Conservation (phyloP, 2,329 filamentous ascomycete genomes). For the Cladosporium austrohemisphaericum region DNA sequence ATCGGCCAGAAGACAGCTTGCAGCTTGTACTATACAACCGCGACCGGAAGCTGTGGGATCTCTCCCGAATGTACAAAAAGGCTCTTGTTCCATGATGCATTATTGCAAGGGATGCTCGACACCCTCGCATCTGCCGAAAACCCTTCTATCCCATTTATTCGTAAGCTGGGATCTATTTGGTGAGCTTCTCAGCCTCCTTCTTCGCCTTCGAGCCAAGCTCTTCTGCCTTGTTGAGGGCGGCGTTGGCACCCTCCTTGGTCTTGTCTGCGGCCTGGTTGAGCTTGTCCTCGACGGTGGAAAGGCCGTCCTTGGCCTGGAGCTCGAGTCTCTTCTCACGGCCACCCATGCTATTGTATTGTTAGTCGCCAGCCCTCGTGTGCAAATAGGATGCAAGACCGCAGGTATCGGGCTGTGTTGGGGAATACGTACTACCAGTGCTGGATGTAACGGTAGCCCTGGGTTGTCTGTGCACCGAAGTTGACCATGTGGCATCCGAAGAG, state of each 20-base stretch:
- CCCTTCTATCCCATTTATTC: not conserved
- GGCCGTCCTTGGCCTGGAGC: constrained; percentile 38
- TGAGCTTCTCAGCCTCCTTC: constrained; percentile 24
- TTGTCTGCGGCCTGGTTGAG: constrained; percentile 29
- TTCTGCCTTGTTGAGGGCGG: constrained; percentile 22
- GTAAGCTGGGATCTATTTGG: constrained; percentile 15
- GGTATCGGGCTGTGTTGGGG: constrained; percentile 1
- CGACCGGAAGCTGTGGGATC: not conserved
- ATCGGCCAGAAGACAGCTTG: not conserved
- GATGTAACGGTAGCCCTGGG: constrained; percentile 60
- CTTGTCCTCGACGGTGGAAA: constrained; percentile 25
- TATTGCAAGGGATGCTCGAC: not conserved
- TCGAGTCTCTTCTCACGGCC: constrained; percentile 40
- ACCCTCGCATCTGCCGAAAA: not conserved
- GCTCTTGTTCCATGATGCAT: not conserved
- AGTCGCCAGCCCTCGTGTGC: not conserved
- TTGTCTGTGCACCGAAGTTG: constrained; percentile 60
- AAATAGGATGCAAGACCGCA: not conserved
- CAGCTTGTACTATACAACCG: constrained; percentile 12
- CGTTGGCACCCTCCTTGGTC: constrained; percentile 28
- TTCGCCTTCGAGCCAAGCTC: constrained; percentile 24
- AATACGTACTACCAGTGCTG: constrained; percentile 53
- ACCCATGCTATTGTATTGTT: constrained; percentile 31
- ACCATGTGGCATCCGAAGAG: constrained; percentile 65
- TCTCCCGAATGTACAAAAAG: constrained; percentile 1